phyloP scores from a whole-genome alignment of 192 early-diverging fungal species.

The Podila clonocystis region DNA sequence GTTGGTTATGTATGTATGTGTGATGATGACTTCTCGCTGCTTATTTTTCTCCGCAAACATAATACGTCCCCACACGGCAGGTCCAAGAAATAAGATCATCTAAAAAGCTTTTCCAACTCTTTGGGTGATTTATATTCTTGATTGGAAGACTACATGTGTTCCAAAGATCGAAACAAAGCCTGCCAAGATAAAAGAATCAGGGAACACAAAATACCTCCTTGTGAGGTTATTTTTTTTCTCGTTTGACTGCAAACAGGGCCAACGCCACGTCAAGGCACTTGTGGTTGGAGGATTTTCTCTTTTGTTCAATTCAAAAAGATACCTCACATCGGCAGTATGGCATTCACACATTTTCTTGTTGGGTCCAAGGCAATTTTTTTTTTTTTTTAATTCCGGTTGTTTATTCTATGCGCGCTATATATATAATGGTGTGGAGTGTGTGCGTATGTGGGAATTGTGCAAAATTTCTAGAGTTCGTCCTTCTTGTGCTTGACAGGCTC shows the following conservation, averaged over 20 bases:
- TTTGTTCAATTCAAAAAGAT: too few relatives aligned
- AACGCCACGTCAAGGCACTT: too few relatives aligned
- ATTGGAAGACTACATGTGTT: not conserved
- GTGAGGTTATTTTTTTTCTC: too few relatives aligned
- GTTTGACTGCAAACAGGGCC: too few relatives aligned
- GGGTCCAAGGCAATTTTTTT: too few relatives aligned
- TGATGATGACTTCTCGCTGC: not conserved
- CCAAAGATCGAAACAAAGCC: not conserved
- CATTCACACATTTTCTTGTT: too few relatives aligned
- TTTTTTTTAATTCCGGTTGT: too few relatives aligned
- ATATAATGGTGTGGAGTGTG: too few relatives aligned
- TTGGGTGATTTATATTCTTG: not conserved
- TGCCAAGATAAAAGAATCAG: constrained; percentile 1
- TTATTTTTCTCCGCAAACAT: not conserved
- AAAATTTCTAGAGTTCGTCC: constrained; percentile 40
- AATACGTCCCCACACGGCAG: not conserved
- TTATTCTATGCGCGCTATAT: too few relatives aligned
- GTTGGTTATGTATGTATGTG: not conserved
- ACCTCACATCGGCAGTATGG: too few relatives aligned
- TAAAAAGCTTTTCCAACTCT: not conserved
- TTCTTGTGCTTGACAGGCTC: constrained; percentile 35
- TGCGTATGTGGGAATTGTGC: too few relatives aligned
- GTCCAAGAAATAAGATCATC: not conserved
- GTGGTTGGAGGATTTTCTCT: too few relatives aligned
- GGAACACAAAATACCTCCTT: not conserved